Conservation (phyloP, 768 basidiomycete genomes). For the Neoboletus brunneissimus region DNA sequence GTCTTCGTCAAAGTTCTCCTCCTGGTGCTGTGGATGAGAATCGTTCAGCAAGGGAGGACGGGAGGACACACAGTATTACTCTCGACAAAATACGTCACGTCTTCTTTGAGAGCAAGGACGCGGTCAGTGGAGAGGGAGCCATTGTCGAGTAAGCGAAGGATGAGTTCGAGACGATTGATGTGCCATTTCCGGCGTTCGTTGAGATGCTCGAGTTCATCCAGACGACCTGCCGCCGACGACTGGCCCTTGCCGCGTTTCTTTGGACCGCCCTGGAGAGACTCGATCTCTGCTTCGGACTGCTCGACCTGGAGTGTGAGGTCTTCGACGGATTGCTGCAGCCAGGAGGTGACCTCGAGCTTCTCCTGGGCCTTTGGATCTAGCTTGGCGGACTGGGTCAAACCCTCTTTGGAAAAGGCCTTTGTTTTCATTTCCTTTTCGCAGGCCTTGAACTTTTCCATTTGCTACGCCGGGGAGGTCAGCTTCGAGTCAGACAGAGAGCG, state of each 20-base stretch:
- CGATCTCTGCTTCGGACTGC: conserved; percentile 91
- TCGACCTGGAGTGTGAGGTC: conserved; percentile 93
- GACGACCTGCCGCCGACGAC: conserved; percentile 60
- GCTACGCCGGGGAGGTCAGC: conserved; percentile 48
- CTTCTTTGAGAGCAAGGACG: conserved; percentile 82
- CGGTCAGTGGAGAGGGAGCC: conserved; percentile 82
- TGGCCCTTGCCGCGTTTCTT: conserved; percentile 84
- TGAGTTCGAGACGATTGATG: conserved; percentile 86
- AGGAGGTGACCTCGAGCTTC: conserved; percentile 83
- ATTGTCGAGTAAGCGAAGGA: conserved; percentile 90
- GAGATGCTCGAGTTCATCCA: conserved; percentile 80
- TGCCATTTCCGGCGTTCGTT: conserved; percentile 98
- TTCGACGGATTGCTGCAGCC: conserved; percentile 88
- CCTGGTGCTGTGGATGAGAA: conserved; percentile 48
- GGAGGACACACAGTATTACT: conserved; percentile 78
- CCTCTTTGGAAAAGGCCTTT: conserved; percentile 99
- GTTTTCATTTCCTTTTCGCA: conserved; percentile 99
- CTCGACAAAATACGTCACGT: conserved; percentile 95
- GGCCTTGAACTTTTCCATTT: conserved; percentile 99
- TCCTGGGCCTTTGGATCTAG: conserved; percentile 97
- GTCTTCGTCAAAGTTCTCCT: conserved; percentile 96
- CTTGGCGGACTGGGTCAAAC: conserved; percentile 88
- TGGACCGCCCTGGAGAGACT: conserved; percentile 70
- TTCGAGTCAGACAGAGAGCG: conserved; percentile 1
- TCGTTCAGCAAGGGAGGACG: conserved; percentile 2